Evolutionary conservation across 2,329 filamentous ascomycete species (phyloP).

Genomic region (Nothopassalora personata): DNA sequence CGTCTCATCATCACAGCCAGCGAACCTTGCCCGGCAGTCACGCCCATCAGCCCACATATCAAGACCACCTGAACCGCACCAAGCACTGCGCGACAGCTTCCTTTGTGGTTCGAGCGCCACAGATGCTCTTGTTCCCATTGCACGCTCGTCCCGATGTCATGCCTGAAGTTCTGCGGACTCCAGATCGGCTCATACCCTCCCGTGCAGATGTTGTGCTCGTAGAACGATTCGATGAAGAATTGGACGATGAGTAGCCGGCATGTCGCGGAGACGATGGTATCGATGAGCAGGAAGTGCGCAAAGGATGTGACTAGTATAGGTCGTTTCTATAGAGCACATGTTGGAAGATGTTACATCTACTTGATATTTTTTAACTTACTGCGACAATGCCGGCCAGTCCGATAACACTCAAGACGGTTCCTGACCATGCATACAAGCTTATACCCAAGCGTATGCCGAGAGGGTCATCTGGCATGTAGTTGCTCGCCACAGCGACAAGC

Average conservation of each 20-base stretch:
- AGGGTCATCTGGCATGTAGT: slow-evolving; percentile 26
- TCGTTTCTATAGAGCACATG: slow-evolving; percentile 12
- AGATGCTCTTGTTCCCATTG: slow-evolving; percentile 20
- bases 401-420: slow-evolving; percentile 21
- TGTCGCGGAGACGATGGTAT: slow-evolving; percentile 23
- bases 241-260: slow-evolving; percentile 22
- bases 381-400: slow-evolving; percentile 22
- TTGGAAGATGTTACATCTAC: not conserved
- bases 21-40: slow-evolving; percentile 18
- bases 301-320: slow-evolving; percentile 21
- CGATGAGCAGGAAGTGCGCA: slow-evolving; percentile 25
- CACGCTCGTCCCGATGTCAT: slow-evolving; percentile 21
- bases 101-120: slow-evolving; percentile 12
- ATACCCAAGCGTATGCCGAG: slow-evolving; percentile 24
- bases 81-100: slow-evolving; percentile 19
- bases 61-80: slow-evolving; percentile 19
- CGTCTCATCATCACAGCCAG: slow-evolving; percentile 19
- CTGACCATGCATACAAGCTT: slow-evolving; percentile 26
- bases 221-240: slow-evolving; percentile 23
- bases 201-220: slow-evolving; percentile 21
- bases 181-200: slow-evolving; percentile 17
- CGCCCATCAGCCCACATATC: slow-evolving; percentile 12
- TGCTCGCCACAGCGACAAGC: slow-evolving; percentile 22
- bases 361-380: slow-evolving; percentile 12
- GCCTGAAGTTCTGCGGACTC: slow-evolving; percentile 17